Conservation (phyloP, 352 stramenopile genomes). For the Halophytophthora batemanensis region DNA sequence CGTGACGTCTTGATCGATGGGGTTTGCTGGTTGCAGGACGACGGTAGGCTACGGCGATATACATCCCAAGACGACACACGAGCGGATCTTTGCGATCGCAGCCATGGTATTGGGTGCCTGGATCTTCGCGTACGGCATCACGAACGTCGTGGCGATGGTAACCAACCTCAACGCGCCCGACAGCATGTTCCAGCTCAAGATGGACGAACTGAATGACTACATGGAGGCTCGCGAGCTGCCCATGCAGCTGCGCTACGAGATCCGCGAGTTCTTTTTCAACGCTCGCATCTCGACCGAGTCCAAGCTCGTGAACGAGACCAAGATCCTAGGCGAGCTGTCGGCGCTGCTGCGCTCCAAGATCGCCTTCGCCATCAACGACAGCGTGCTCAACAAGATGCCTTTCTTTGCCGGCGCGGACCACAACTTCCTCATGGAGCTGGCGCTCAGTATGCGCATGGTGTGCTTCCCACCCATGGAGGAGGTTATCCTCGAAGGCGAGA, state of each 20-base stretch:
- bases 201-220: slow-evolving; percentile 83
- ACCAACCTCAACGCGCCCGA: slow-evolving; percentile 69
- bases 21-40: slow-evolving; percentile 25
- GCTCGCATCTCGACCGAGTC: slow-evolving; percentile 66
- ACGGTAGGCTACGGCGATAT: slow-evolving; percentile 77
- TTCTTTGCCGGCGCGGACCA: slow-evolving; percentile 77
- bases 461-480: slow-evolving; percentile 76
- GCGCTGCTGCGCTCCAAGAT: slow-evolving; percentile 76
- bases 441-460: slow-evolving; percentile 81
- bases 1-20: not conserved
- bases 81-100: slow-evolving; percentile 71
- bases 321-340: slow-evolving; percentile 69
- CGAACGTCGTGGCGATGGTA: slow-evolving; percentile 64
- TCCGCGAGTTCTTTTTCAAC: slow-evolving; percentile 84
- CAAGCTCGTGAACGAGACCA: slow-evolving; percentile 66
- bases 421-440: slow-evolving; percentile 82
- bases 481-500: slow-evolving; percentile 78
- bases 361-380: slow-evolving; percentile 79
- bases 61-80: slow-evolving; percentile 45
- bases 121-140: slow-evolving; percentile 84
- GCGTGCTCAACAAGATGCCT: slow-evolving; percentile 76
- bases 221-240: slow-evolving; percentile 74
- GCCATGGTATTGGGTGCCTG: slow-evolving; percentile 73
- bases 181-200: slow-evolving; percentile 62
- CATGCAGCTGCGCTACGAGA: slow-evolving; percentile 70